Conservation (phyloP, 768 basidiomycete genomes). For the Aureoboletus auriporus region DNA sequence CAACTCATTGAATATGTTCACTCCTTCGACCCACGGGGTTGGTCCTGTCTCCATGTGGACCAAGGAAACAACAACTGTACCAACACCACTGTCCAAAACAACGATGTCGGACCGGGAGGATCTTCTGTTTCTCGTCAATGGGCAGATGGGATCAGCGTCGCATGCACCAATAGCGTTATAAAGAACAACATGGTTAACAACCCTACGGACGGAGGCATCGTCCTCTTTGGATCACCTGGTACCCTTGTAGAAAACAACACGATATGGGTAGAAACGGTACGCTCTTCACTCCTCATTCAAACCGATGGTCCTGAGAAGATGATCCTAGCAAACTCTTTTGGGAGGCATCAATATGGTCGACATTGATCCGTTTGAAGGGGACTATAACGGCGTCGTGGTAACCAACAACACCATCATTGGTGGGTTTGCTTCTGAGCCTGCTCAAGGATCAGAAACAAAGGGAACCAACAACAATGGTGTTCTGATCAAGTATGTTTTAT, state of each 20-base stretch:
- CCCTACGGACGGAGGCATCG: slow-evolving; percentile 78
- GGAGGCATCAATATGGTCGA: slow-evolving; percentile 83
- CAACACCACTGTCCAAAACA: slow-evolving; percentile 67
- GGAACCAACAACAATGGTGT: slow-evolving; percentile 56
- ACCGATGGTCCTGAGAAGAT: too few relatives aligned
- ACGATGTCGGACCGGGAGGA: slow-evolving; percentile 81
- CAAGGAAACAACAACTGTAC: slow-evolving; percentile 67
- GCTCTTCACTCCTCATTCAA: slow-evolving; percentile 18
- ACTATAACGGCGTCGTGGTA: slow-evolving; percentile 63
- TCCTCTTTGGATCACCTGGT: slow-evolving; percentile 73
- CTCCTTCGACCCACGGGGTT: slow-evolving; percentile 72
- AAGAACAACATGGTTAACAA: slow-evolving; percentile 67
- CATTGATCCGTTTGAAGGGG: slow-evolving; percentile 58
- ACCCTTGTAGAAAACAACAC: slow-evolving; percentile 73
- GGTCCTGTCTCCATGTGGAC: slow-evolving; percentile 78
- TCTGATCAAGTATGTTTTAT: slow-evolving; percentile 60
- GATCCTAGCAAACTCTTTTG: slow-evolving; percentile 55
- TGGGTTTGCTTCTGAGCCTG: slow-evolving; percentile 56
- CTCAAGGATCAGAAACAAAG: slow-evolving; percentile 37
- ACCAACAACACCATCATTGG: slow-evolving; percentile 64
- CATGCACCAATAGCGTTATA: slow-evolving; percentile 58
- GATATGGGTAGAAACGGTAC: slow-evolving; percentile 64
- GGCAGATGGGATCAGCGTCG: slow-evolving; percentile 80
- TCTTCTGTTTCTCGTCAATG: slow-evolving; percentile 62
- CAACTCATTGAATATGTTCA: slow-evolving; percentile 77